phyloP scores from a whole-genome alignment of 768 basidiomycete genomes.

The Lentinula sp. region DNA sequence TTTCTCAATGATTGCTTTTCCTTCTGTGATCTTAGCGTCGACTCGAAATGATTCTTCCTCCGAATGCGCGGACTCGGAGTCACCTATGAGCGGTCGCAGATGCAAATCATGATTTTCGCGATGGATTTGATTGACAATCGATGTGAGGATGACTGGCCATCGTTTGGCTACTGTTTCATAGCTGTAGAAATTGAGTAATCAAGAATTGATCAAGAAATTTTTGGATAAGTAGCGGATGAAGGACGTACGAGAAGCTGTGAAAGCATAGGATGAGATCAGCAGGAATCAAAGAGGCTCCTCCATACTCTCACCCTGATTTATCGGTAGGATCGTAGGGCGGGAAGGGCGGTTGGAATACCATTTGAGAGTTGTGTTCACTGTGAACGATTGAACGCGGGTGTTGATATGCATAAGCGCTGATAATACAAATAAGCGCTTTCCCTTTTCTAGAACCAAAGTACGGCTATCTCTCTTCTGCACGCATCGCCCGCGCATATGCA shows the following conservation, averaged over 20 bases:
- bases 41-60: slow-evolving; percentile 12
- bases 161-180: slow-evolving; percentile 75
- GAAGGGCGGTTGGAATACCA: slow-evolving; percentile 46
- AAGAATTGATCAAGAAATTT: not conserved
- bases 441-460: not conserved
- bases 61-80: slow-evolving; percentile 7
- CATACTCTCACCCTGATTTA: slow-evolving; percentile 43
- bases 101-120: slow-evolving; percentile 57
- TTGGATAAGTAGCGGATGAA: no score
- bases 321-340: slow-evolving; percentile 75
- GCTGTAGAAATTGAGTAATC: slow-evolving; percentile 24
- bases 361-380: not conserved
- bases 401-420: no score
- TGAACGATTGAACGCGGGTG: not conserved
- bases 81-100: slow-evolving; percentile 15
- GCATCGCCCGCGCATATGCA: slow-evolving; percentile 67
- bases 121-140: slow-evolving; percentile 71
- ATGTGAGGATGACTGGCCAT: slow-evolving; percentile 83
- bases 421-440: not conserved
- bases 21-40: slow-evolving; percentile 57
- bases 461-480: slow-evolving; percentile 38
- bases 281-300: not conserved
- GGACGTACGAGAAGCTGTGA: slow-evolving; percentile 58
- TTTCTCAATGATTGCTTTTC: slow-evolving; percentile 68
- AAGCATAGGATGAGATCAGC: not conserved